These are phyloP conservation scores for Spatholobus suberectus DNA, from an alignment of 306 rosid species.

Conservation along the genomic window DNA sequence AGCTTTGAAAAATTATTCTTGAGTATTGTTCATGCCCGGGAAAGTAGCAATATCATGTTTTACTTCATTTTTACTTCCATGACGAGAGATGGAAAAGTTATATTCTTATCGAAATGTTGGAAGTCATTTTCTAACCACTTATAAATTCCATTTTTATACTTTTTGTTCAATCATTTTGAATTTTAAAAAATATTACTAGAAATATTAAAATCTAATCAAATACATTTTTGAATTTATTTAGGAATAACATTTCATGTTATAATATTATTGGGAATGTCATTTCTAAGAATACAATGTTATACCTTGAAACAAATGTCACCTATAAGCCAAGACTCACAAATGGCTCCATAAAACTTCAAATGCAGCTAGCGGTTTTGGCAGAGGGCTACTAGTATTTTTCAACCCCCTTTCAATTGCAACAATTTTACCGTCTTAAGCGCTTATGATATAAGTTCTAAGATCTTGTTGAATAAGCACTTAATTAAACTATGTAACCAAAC, in stretches of 20 bases:
- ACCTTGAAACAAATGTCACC: no score
- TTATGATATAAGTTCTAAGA: neutral
- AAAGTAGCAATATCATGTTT: neutral
- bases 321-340: neutral
- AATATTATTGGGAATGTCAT: neutral
- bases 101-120: neutral
- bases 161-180: neutral
- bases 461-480: neutral
- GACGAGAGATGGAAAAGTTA: neutral
- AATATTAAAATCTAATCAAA: neutral
- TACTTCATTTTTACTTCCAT: neutral
- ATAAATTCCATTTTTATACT: neutral
- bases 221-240: neutral
- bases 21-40: neutral
- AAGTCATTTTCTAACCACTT: neutral
- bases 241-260: neutral
- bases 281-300: no score
- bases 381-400: neutral
- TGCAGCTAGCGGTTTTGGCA: neutral
- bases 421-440: neutral
- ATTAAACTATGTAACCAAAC: neutral
- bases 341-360: neutral
- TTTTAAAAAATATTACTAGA: neutral
- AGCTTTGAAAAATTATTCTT: neutral
- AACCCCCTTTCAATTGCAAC: neutral